phyloP scores from a whole-genome alignment of 2,329 filamentous ascomycete genomes.

The Cordyceps cateniannulata region DNA sequence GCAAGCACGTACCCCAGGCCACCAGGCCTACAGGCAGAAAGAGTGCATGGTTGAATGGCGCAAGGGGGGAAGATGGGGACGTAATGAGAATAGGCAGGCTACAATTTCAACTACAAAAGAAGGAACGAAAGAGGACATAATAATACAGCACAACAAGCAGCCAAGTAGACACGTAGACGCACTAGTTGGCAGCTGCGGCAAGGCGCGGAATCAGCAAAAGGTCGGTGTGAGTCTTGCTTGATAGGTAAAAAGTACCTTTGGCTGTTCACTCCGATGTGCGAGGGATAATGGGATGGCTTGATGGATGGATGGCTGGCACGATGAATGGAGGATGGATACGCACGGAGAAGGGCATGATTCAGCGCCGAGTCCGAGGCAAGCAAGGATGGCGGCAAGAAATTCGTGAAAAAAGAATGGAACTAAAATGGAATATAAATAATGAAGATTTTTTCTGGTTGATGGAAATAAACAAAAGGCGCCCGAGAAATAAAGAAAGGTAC shows the following conservation, averaged over 20 bases:
- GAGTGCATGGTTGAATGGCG: background rate
- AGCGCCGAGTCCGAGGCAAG: background rate
- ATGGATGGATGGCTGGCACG: background rate
- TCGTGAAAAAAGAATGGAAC: background rate
- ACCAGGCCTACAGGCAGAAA: background rate
- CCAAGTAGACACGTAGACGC: background rate
- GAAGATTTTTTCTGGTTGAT: background rate
- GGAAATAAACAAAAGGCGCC: no score
- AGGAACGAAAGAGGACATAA: background rate
- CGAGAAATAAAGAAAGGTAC: no score
- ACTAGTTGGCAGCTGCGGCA: background rate
- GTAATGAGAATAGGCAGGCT: background rate
- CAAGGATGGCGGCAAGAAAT: background rate
- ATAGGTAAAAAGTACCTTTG: background rate
- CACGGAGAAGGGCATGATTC: background rate
- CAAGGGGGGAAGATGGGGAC: background rate
- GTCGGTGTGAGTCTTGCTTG: background rate
- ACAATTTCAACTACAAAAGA: background rate
- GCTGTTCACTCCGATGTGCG: background rate
- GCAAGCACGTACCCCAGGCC: background rate
- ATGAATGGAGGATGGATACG: slow-evolving; percentile 2
- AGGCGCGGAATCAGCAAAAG: background rate
- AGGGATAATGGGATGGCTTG: background rate
- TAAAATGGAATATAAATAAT: background rate
- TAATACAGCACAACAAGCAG: background rate